Evolutionary conservation across 208 protist genomes (phyloP).

Genomic region (Crithidia thermophila): DNA sequence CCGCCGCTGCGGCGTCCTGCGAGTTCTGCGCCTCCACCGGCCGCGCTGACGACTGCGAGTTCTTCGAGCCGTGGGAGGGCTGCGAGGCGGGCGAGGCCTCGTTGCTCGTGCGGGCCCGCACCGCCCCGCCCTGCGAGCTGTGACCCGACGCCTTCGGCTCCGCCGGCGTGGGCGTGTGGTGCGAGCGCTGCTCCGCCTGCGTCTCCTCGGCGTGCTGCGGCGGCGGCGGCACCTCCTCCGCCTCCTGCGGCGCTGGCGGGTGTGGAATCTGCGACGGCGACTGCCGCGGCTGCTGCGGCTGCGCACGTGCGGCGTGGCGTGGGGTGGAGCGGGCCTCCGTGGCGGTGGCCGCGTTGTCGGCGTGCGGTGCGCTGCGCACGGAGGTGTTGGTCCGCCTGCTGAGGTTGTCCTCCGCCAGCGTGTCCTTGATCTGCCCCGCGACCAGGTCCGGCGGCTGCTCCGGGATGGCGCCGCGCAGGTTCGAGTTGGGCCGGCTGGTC

Average conservation of each 20-base stretch:
- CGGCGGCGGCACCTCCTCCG: background rate
- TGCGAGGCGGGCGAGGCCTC: slow-evolving; percentile 1
- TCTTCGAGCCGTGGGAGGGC: background rate
- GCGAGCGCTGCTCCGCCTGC: background rate
- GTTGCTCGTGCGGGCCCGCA: slow-evolving; percentile 2
- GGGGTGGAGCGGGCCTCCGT: background rate
- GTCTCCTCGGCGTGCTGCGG: background rate
- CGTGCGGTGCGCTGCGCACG: background rate
- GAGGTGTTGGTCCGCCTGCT: slow-evolving; percentile 6
- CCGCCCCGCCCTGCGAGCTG: too few species aligned
- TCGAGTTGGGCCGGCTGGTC: slow-evolving; percentile 38
- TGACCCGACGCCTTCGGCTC: background rate
- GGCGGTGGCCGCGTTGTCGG: background rate
- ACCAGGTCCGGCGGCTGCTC: slow-evolving; percentile 69
- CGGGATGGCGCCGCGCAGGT: slow-evolving; percentile 55
- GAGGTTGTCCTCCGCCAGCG: slow-evolving; percentile 34
- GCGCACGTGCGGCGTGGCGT: background rate
- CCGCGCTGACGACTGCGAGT: slow-evolving; percentile 7
- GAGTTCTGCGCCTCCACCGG: background rate
- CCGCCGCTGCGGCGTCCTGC: background rate
- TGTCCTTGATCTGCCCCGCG: slow-evolving; percentile 53
- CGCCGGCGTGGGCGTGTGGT: background rate
- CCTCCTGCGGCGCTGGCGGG: background rate
- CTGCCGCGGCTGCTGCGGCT: background rate
- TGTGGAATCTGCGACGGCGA: background rate